A percentile compares a stretch with the other conserved stretches of the same genome.
Conservation (phyloP, 2,329 filamentous ascomycete genomes). For the Talaromyces rugulosus region DNA sequence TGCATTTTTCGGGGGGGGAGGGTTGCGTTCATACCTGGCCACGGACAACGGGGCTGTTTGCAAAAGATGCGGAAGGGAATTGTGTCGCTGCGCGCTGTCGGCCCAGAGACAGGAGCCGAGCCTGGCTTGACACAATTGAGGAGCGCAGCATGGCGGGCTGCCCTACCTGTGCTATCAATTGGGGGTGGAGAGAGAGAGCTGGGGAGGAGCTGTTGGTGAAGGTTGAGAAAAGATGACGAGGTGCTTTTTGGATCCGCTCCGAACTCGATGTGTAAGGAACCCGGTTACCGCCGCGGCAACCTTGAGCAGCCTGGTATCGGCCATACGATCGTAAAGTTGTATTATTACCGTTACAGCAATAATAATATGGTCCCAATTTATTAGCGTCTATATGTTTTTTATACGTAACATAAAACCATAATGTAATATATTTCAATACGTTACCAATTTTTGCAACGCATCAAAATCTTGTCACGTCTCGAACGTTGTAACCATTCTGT, state of each 20-base stretch:
- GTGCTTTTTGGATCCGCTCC: slow-evolving; percentile 35
- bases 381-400: too few relatives aligned
- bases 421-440: too few relatives aligned
- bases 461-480: too few relatives aligned
- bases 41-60: slow-evolving; percentile 31
- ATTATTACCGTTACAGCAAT: too few relatives aligned
- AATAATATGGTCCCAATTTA: too few relatives aligned
- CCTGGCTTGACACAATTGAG: slow-evolving; percentile 47
- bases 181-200: slow-evolving; percentile 7
- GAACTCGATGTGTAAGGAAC: slow-evolving; percentile 15
- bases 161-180: slow-evolving; percentile 30
- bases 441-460: too few relatives aligned
- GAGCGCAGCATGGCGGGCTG: slow-evolving; percentile 55
- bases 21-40: slow-evolving; percentile 34
- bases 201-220: slow-evolving; percentile 8
- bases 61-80: slow-evolving; percentile 40
- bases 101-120: slow-evolving; percentile 36
- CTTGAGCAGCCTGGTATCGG: too few relatives aligned
- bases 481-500: too few relatives aligned
- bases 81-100: slow-evolving; percentile 35
- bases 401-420: too few relatives aligned
- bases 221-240: slow-evolving; percentile 26
- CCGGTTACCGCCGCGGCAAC: too few relatives aligned
- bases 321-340: too few relatives aligned
- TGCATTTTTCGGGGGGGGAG: background rate